Evolutionary conservation across 371 early-diverging fungal genomes (phyloP).

Genomic region (Apophysomyces trapeziformis): DNA sequence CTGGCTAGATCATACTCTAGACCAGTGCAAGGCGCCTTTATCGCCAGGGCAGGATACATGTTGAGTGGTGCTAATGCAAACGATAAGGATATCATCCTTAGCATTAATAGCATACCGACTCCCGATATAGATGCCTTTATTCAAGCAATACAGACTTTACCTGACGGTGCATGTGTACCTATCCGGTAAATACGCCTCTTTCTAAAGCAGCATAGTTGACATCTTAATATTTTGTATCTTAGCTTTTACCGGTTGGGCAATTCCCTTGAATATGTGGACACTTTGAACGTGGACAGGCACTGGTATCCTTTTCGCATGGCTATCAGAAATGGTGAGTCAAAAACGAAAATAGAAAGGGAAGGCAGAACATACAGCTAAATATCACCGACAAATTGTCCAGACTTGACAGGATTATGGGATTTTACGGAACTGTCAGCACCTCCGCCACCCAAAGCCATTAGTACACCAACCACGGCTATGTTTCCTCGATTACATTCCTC

Average conservation of each 20-base stretch:
- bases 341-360: background rate
- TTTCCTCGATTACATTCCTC: constrained; percentile 60
- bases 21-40: constrained; percentile 82
- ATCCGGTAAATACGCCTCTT: constrained; percentile 41
- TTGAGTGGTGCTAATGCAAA: constrained; percentile 65
- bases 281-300: constrained; percentile 82
- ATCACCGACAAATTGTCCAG: constrained; percentile 20
- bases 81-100: constrained; percentile 68
- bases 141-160: constrained; percentile 64
- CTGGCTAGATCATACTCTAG: constrained; percentile 76
- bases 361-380: background rate
- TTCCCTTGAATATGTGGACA: constrained; percentile 75
- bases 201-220: background rate
- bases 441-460: constrained; percentile 44
- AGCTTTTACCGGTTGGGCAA: constrained; percentile 69
- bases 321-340: constrained; percentile 65
- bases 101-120: constrained; percentile 74
- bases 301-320: constrained; percentile 83
- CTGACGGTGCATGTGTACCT: constrained; percentile 83
- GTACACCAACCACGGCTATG: constrained; percentile 63
- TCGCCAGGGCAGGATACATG: constrained; percentile 76
- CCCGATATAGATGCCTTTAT: constrained; percentile 81
- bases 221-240: background rate
- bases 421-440: constrained; percentile 73
- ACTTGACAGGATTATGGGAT: constrained; percentile 83